Percentiles rank a stretch among this genome's conserved stretches.
phyloP scores from a whole-genome alignment of 208 protist genomes.

The Trypanosoma lewisi region DNA sequence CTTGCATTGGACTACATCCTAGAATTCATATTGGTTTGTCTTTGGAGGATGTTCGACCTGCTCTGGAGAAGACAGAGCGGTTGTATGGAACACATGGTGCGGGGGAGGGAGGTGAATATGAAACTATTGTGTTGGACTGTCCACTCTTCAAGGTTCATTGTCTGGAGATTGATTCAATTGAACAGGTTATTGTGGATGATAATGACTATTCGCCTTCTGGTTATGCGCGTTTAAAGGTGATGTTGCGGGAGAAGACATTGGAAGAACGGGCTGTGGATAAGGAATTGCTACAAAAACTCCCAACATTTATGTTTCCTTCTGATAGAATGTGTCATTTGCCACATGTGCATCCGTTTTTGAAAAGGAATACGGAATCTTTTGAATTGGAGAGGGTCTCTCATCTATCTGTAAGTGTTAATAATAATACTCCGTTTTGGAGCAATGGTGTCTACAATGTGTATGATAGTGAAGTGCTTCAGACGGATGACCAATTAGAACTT shows the following conservation, averaged over 20 bases:
- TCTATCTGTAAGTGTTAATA: background rate
- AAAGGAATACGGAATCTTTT: background rate
- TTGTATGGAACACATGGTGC: slow-evolving; percentile 92
- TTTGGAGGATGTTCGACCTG: slow-evolving; percentile 67
- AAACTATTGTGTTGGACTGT: slow-evolving; percentile 98
- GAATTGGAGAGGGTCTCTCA: background rate
- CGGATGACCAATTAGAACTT: background rate
- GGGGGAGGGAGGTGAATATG: slow-evolving; percentile 99
- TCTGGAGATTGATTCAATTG: slow-evolving; percentile 35
- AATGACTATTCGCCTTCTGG: slow-evolving; percentile 79
- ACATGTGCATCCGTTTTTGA: background rate
- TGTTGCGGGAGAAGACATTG: slow-evolving; percentile 36
- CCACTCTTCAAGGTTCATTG: slow-evolving; percentile 77
- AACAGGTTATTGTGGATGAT: slow-evolving; percentile 73
- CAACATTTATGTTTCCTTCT: slow-evolving; percentile 31
- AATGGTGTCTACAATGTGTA: slow-evolving; percentile 5
- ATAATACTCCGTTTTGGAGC: slow-evolving; percentile 9
- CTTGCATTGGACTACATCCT: slow-evolving; percentile 91
- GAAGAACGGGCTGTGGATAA: slow-evolving; percentile 33
- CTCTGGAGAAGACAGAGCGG: slow-evolving; percentile 48
- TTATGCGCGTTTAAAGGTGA: slow-evolving; percentile 50
- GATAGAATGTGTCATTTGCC: slow-evolving; percentile 38
- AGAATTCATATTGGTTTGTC: slow-evolving; percentile 86
- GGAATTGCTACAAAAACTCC: slow-evolving; percentile 34
- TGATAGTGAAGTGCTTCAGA: background rate